Evolutionary conservation across 1,284 basidiomycete genomes (phyloP), one percentile per base, ranked within the genome.

Genomic region (Taiwanofungus camphoratus): DNA sequence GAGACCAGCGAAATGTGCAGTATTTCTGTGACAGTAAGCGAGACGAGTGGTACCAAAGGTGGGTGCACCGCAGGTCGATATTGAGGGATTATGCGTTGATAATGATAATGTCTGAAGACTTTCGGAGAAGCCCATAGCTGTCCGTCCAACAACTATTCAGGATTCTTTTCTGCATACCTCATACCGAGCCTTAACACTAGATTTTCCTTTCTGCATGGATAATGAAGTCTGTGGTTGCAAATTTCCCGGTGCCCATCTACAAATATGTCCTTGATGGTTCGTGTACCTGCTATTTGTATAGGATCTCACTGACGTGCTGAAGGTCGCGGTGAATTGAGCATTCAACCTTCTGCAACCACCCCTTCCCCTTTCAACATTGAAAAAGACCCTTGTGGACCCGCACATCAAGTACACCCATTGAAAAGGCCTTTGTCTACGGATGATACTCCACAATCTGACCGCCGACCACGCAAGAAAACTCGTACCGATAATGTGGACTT

Each of bases 211-310:
- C 29, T 6, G 13, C 1, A 9, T 40, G 39, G 39, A 40, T 40
- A 15, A 15, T 21, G 9, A 32, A 31, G 4, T 7, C 39, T 13
- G 39, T 31, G 15, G 16, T 29, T 11, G 15, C 13, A 18, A 30
- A 31, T 6, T 40, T 30, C 29, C 29, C 13, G 5, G 7, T 32
- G 5, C 26, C 39, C 15, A 30, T 40, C 5, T 18, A 4, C 5
- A 30, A 20, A 30, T 40, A 40, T 20, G 39, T 40, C 6, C 27
- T 40, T 6, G 39, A 40, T 40, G 31, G 31, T 33, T 6, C 31
- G 31, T 16, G 7, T 33, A 9, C 7, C 7, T 33, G 31, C 11
- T 8, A 33, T 7, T 33, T 7, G 7, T 16, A 33, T 33, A 16
- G 31, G 15, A 7, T 33, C 31, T 7, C 8, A 7, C 16, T 33